These are phyloP conservation scores for Saccharomycopsis sp. DNA, from an alignment of 805 yeast species.

Conservation along the genomic window DNA sequence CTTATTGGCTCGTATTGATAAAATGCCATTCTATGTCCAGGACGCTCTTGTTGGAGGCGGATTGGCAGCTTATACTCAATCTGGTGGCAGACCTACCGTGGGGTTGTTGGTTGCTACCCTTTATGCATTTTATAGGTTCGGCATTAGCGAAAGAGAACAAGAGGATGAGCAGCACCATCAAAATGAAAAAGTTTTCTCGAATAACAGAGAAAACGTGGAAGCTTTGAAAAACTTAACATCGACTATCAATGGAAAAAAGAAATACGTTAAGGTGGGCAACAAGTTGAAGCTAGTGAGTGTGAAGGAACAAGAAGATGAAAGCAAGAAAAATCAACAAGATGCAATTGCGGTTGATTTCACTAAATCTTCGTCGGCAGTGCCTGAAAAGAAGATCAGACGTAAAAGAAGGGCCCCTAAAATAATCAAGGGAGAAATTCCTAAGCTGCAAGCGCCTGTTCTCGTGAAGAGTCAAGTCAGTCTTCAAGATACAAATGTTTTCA, in stretches of 20 bases:
- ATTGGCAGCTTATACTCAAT: constrained; percentile 1
- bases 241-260: constrained; percentile 12
- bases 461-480: constrained; percentile 11
- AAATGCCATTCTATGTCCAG: background rate
- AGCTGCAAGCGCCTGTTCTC: constrained; percentile 11
- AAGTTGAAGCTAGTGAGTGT: constrained; percentile 15
- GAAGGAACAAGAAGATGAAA: constrained; percentile 17
- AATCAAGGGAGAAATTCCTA: constrained; percentile 14
- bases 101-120: constrained; percentile 26
- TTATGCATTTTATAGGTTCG: constrained; percentile 24
- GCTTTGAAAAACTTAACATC: constrained; percentile 23
- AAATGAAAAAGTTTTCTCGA: constrained; percentile 20
- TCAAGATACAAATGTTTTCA: constrained; percentile 39
- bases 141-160: constrained; percentile 20
- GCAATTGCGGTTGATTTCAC: constrained; percentile 32
- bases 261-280: constrained; percentile 10
- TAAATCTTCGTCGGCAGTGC: background rate
- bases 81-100: constrained; percentile 32
- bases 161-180: constrained; percentile 25
- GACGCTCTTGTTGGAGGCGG: constrained; percentile 13
- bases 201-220: constrained; percentile 21
- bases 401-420: constrained; percentile 13
- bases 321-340: constrained; percentile 14
- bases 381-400: too few species aligned
- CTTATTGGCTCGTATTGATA: too few species aligned